Evolutionary conservation across 495 filamentous ascomycete genomes (phyloP), one percentile per base, ranked within the genome.

Genomic region (Talaromyces adpressus): DNA sequence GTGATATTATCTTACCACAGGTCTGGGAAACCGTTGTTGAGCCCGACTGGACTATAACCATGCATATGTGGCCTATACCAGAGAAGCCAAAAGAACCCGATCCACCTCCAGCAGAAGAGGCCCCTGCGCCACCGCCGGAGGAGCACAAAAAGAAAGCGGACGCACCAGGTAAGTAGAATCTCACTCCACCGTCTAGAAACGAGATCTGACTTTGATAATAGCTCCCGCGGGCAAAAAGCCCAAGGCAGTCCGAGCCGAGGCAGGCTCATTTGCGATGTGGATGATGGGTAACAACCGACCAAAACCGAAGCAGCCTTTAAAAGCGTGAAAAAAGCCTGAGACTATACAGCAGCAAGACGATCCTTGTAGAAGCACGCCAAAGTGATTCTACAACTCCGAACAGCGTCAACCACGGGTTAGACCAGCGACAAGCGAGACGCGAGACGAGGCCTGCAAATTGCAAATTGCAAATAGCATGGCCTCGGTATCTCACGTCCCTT

Each of bases 21-120:
- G 86, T 94, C 7, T 96, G 91, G 91, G 91, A 94, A 63, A 91
- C 85, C 60, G 86, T 92, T 54, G 77, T 96, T 52, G 84, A 94
- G 73, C 91, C 91, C 6, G 91, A 93, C 71, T 96, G 91, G 91
- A 81, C 84, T 45, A 89, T 97, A 68, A 92, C 87, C 3, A 97
- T 97, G 93, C 90, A 95, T 66, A 94, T 97, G 91, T 97, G 93
- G 93, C 92, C 93, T 5, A 89, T 96, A 80, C 85, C 84, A 4
- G 87, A 87, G 66, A 81, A 81, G 60, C 78, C 79, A 14, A 78
- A 78, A 57, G 71, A 72, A 16, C 70, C 75, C 7, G 78, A 78
- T 47, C 75, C 79, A 18, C 65, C 73, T 61, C 68, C 74, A 7
- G 69, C 72, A 25, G 63, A 64, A 3, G 63, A 71, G 32, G 71